Conservation (phyloP, 345 rosid species). For the Moricandia moricandioides region DNA sequence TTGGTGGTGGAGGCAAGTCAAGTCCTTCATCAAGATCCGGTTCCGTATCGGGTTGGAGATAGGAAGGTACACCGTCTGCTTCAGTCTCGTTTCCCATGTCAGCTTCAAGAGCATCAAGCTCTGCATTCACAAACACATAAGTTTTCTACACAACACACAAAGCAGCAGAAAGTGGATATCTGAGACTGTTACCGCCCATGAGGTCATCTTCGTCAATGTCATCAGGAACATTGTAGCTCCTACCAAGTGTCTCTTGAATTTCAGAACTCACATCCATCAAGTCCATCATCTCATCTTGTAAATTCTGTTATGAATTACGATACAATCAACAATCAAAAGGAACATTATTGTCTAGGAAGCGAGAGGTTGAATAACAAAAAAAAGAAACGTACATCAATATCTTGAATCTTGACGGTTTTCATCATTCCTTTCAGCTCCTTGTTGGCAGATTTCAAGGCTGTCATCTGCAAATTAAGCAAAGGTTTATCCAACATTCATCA, state of each 20-base stretch:
- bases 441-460: constrained; percentile 92
- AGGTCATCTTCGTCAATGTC: constrained; percentile 98
- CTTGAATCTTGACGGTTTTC: constrained; percentile 98
- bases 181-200: constrained; percentile 66
- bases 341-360: constrained; percentile 9
- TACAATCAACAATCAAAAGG: neutral
- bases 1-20: constrained; percentile 81
- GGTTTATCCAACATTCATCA: neutral
- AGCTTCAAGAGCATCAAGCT: constrained; percentile 94
- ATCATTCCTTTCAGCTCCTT: constrained; percentile 99
- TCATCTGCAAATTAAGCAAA: constrained; percentile 51
- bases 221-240: constrained; percentile 93
- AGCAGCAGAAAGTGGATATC: neutral
- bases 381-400: constrained; percentile 59
- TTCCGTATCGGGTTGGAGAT: constrained; percentile 91
- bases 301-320: constrained; percentile 58
- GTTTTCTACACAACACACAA: neutral
- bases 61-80: constrained; percentile 83
- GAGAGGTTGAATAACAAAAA: neutral
- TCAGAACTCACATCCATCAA: constrained; percentile 93
- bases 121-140: constrained; percentile 40
- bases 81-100: constrained; percentile 96
- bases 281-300: constrained; percentile 99
- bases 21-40: constrained; percentile 70
- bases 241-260: constrained; percentile 94